phyloP scores from a whole-genome alignment of 164 flowering plant genomes.

The Annona squamosa region DNA sequence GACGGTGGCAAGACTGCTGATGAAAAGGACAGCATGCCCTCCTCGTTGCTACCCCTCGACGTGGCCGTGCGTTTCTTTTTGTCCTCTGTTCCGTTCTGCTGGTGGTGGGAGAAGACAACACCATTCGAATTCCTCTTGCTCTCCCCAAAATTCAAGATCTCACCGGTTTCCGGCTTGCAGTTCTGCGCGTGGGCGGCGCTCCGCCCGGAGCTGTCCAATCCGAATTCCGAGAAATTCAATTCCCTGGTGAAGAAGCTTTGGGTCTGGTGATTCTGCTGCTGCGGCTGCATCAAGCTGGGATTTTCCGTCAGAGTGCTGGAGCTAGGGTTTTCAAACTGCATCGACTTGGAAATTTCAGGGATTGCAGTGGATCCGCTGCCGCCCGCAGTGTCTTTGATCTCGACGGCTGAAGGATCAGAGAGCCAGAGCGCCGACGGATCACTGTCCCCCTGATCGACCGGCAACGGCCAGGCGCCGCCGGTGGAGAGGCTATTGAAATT shows the following conservation, averaged over 20 bases:
- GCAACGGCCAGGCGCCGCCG: conserved; percentile 35
- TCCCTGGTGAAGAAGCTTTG: conserved; percentile 37
- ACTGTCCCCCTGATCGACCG: conserved; percentile 38
- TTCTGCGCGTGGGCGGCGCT: conserved; percentile 19
- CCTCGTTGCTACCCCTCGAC: conserved; percentile 56
- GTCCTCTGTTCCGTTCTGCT: conserved; percentile 15
- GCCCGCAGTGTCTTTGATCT: conserved; percentile 25
- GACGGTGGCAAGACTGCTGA: conserved; percentile 62
- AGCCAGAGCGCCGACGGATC: conserved; percentile 72
- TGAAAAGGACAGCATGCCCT: conserved; percentile 69
- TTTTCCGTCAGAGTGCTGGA: conserved; percentile 42
- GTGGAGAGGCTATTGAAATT: conserved; percentile 32
- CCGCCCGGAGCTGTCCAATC: conserved; percentile 25
- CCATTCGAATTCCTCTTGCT: conserved; percentile 29
- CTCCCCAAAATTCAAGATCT: conserved; percentile 79
- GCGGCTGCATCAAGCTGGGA: conserved; percentile 24
- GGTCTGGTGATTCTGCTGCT: conserved; percentile 19
- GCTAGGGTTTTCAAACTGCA: conserved; percentile 34
- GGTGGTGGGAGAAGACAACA: conserved; percentile 29
- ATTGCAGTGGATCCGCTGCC: conserved; percentile 3
- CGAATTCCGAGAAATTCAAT: conserved; percentile 55
- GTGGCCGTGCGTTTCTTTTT: conserved; percentile 43
- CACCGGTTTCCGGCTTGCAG: conserved; percentile 70
- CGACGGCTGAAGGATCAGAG: conserved; percentile 43
- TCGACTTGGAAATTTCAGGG: conserved; percentile 24